phyloP scores from a whole-genome alignment of 108 stramenopile species.

The Nannochloropsis gaditana region DNA sequence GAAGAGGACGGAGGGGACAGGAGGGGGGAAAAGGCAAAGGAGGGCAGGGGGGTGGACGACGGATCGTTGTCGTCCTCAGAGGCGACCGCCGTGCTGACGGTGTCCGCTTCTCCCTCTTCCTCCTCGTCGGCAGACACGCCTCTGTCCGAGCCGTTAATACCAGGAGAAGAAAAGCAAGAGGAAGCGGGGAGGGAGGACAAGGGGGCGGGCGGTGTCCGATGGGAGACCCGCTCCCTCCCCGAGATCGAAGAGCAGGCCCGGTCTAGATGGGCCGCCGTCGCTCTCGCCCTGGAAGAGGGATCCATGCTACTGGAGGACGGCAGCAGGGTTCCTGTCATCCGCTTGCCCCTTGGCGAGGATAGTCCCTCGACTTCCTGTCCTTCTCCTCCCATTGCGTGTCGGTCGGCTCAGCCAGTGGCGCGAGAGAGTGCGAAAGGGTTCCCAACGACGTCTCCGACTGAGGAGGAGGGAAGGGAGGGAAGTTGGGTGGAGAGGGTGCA shows the following conservation, averaged over 20 bases:
- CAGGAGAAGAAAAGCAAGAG: too few relatives aligned
- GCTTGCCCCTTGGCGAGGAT: not conserved
- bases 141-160: too few relatives aligned
- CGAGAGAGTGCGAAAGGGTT: too few relatives aligned
- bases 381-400: not conserved
- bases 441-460: too few relatives aligned
- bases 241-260: not conserved
- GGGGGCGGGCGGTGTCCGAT: not conserved
- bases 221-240: not conserved
- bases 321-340: not conserved
- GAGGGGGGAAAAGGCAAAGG: not conserved
- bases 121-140: too few relatives aligned
- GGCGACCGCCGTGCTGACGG: not conserved
- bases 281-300: not conserved
- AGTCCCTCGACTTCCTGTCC: not conserved
- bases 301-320: not conserved
- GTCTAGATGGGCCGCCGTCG: not conserved
- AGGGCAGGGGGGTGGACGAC: not conserved
- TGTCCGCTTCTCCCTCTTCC: not conserved
- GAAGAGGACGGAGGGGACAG: conserved; percentile 13
- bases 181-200: not conserved
- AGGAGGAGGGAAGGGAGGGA: not conserved
- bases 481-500: not conserved
- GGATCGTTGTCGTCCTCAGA: not conserved
- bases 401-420: too few relatives aligned